Percentiles rank a stretch among this genome's conserved stretches.
phyloP scores from a whole-genome alignment of 2,329 filamentous ascomycete species.

The Cladosporium colombiae region DNA sequence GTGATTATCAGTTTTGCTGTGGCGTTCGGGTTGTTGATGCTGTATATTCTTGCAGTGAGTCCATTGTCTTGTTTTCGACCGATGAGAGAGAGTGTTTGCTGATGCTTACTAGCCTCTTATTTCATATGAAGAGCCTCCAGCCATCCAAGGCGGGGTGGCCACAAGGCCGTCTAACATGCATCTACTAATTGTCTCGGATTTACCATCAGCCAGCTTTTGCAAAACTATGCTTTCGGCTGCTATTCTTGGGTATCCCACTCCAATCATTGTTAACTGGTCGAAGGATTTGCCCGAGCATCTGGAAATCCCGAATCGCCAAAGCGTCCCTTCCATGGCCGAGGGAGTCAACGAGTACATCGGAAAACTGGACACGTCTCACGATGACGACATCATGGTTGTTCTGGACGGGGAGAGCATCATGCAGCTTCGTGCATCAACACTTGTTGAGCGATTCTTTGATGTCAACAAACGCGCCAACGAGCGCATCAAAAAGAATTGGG shows the following conservation, averaged over 20 bases:
- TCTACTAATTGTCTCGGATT: conserved; percentile 30
- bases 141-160: conserved; percentile 14
- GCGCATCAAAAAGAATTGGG: conserved; percentile 11
- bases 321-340: conserved; percentile 1
- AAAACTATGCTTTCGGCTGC: conserved; percentile 26
- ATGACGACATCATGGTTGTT: conserved; percentile 11
- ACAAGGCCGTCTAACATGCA: conserved; percentile 27
- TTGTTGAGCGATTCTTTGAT: conserved; percentile 16
- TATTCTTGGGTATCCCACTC: conserved; percentile 29
- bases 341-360: conserved; percentile 4
- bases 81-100: background rate
- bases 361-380: conserved; percentile 15
- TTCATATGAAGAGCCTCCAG: conserved; percentile 2
- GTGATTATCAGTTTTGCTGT: conserved; percentile 12
- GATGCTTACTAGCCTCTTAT: conserved; percentile 8
- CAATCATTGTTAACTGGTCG: conserved; percentile 23
- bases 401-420: conserved; percentile 16
- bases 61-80: background rate
- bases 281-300: background rate
- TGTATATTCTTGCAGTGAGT: conserved; percentile 18
- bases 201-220: conserved; percentile 30
- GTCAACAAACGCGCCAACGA: conserved; percentile 14
- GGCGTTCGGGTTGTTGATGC: conserved; percentile 12
- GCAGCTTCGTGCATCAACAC: conserved; percentile 13
- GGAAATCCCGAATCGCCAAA: background rate